Percentiles rank a stretch among this genome's conserved stretches.
phyloP scores from a whole-genome alignment of 305 asterid genomes.

The Petunia hybrid region DNA sequence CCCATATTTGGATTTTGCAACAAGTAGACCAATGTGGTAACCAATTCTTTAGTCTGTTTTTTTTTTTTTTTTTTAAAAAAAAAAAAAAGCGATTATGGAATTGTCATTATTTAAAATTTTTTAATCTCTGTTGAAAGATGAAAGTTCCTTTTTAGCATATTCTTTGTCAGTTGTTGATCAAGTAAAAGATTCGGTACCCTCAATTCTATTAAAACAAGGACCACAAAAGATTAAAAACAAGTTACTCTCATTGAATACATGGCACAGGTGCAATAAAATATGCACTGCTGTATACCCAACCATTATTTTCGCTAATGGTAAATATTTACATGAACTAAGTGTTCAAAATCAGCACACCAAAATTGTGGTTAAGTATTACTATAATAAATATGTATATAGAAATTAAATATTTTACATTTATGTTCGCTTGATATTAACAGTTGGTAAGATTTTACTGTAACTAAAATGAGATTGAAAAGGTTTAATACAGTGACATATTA shows the following conservation, averaged over 20 bases:
- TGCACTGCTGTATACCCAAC: background rate
- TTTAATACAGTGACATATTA: no score
- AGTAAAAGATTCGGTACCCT: background rate
- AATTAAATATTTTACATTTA: no score
- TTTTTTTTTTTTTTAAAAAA: background rate
- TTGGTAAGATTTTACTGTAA: no score
- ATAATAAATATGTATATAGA: no score
- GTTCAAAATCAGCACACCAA: no score
- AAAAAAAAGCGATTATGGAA: background rate
- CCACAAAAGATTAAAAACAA: background rate
- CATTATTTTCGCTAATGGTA: no score
- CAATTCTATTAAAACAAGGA: no score
- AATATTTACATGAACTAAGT: no score
- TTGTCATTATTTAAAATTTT: background rate
- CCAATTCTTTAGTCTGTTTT: background rate
- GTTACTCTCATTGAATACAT: background rate
- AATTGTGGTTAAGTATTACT: no score
- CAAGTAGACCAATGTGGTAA: background rate
- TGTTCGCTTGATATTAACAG: no score
- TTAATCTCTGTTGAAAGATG: background rate
- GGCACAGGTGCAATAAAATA: background rate
- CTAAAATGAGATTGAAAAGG: no score
- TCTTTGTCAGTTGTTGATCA: background rate
- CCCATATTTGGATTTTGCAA: no score
- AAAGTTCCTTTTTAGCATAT: slow-evolving; percentile 5